Percentiles rank a stretch among this genome's conserved stretches.
Conservation (phyloP, 2,329 filamentous ascomycete species). For the Talaromyces sp. region DNA sequence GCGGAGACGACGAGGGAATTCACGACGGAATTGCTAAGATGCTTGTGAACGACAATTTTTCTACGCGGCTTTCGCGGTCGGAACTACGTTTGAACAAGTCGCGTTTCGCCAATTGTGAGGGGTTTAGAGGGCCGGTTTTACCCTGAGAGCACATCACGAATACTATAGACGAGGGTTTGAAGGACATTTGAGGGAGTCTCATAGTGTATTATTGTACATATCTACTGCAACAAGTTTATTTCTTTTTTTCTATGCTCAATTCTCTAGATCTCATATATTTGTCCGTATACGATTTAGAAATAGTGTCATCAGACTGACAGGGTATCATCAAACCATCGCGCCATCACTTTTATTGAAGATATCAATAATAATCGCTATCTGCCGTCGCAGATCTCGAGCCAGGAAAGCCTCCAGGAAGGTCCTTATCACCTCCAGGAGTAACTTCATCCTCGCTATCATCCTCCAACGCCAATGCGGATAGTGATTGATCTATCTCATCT, state of each 20-base stretch:
- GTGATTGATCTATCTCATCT: conserved; percentile 45
- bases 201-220: conserved; percentile 18
- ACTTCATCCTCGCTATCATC: conserved; percentile 39
- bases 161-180: neutral
- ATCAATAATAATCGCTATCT: conserved; percentile 37
- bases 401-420: conserved; percentile 35
- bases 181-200: neutral
- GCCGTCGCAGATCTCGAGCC: conserved; percentile 17
- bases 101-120: neutral
- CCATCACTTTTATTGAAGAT: neutral
- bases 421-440: conserved; percentile 18
- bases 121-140: neutral
- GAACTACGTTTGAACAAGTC: too few species aligned
- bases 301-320: neutral
- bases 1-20: neutral
- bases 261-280: neutral
- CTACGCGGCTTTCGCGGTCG: neutral
- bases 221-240: conserved; percentile 12
- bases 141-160: neutral
- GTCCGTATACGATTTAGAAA: neutral
- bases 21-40: neutral
- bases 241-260: neutral
- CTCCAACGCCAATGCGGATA: conserved; percentile 10
- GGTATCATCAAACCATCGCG: neutral
- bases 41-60: neutral